Percentiles rank a stretch among this genome's conserved stretches.
These are phyloP conservation scores for Mycena citricolor DNA, from an alignment of 1,284 basidiomycete genomes.

Conservation along the genomic window DNA sequence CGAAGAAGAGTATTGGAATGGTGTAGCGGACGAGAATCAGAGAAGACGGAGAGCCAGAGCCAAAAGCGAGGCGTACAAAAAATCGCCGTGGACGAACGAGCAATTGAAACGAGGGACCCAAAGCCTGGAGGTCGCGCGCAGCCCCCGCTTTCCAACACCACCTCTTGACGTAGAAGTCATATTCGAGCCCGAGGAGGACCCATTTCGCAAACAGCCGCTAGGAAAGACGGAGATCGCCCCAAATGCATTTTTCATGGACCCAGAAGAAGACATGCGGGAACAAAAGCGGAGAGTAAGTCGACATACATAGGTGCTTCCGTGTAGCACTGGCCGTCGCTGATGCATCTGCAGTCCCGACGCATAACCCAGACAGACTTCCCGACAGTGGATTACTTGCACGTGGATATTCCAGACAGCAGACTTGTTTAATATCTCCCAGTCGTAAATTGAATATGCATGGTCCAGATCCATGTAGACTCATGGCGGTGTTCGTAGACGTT, in stretches of 20 bases:
- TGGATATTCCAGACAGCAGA: constrained; percentile 13
- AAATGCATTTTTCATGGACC: constrained; percentile 12
- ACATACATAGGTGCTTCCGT: no score
- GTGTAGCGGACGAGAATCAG: neutral
- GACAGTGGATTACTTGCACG: constrained; percentile 13
- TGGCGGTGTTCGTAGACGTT: no score
- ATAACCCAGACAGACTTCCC: constrained; percentile 1
- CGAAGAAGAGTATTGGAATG: neutral
- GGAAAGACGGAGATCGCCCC: neutral
- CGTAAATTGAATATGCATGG: no score
- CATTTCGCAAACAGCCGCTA: constrained; percentile 16
- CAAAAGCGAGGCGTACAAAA: constrained; percentile 17
- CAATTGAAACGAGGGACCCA: neutral
- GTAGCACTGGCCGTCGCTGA: no score
- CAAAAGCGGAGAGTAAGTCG: no score
- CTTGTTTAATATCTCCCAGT: no score
- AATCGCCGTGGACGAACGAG: constrained; percentile 4
- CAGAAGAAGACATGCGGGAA: constrained; percentile 11
- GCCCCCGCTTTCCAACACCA: constrained; percentile 16
- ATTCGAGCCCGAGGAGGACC: constrained; percentile 4
- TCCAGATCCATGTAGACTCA: no score
- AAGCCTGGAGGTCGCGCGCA: neutral
- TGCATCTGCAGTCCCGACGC: constrained; percentile 5
- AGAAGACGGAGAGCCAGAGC: constrained; percentile 8
- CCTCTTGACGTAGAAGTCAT: constrained; percentile 3